Evolutionary conservation across 2,329 filamentous ascomycete species (phyloP).

Genomic region (Setomelanomma holmii): DNA sequence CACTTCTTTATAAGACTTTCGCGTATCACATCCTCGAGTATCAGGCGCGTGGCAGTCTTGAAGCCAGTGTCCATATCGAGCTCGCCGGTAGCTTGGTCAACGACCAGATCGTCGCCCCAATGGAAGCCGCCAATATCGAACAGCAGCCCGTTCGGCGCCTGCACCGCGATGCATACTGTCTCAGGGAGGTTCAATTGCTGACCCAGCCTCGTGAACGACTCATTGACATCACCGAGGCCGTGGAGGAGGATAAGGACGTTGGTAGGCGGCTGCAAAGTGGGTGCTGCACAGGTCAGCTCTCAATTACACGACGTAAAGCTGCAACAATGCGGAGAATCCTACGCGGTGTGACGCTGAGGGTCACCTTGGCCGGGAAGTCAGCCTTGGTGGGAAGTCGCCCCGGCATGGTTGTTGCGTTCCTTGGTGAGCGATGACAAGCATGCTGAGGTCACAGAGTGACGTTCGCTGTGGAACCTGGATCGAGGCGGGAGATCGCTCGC

Average conservation of each 20-base stretch:
- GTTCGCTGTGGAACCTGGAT: constrained; percentile 15
- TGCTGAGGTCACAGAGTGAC: constrained; percentile 19
- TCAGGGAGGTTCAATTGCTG: constrained; percentile 75
- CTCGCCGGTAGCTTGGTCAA: constrained; percentile 59
- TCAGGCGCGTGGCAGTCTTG: constrained; percentile 48
- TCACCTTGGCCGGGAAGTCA: constrained; percentile 53
- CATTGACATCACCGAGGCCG: constrained; percentile 79
- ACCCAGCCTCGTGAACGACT: constrained; percentile 73
- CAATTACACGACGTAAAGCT: not conserved
- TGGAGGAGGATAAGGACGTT: constrained; percentile 84
- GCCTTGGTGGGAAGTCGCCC: constrained; percentile 51
- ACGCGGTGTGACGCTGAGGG: constrained; percentile 55
- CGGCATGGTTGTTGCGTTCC: constrained; percentile 40
- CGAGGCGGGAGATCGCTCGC: constrained; percentile 23
- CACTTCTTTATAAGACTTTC: constrained; percentile 57
- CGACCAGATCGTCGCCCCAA: constrained; percentile 66
- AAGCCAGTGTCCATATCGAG: constrained; percentile 65
- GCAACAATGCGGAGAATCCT: constrained; percentile 20
- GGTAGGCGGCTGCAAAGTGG: constrained; percentile 64
- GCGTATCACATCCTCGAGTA: constrained; percentile 54
- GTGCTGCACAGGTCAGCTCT: constrained; percentile 39
- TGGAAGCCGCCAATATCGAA: constrained; percentile 71
- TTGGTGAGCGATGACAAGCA: constrained; percentile 17
- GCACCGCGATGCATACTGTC: constrained; percentile 76
- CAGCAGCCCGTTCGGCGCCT: constrained; percentile 73